Conservation (phyloP, 306 rosid species). For the Amphicarpaea edgeworthii region DNA sequence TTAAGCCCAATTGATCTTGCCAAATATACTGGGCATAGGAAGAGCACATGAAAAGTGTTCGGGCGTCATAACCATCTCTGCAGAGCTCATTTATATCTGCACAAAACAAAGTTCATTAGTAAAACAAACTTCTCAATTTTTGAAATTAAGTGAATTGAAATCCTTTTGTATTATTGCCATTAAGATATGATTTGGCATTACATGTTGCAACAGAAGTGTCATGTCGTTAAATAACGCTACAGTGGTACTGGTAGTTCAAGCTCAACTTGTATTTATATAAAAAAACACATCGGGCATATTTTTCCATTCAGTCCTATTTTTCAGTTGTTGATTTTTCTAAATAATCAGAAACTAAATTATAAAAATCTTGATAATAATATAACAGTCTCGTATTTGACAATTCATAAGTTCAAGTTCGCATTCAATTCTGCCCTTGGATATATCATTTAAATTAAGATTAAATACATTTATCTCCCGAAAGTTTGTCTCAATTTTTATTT, state of each 20-base stretch:
- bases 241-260: background rate
- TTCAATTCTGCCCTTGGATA: too few species aligned
- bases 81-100: constrained; percentile 75
- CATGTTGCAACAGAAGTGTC: background rate
- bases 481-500: constrained; percentile 40
- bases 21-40: constrained; percentile 15
- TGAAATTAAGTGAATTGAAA: background rate
- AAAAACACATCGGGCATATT: background rate
- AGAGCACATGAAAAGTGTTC: too few species aligned
- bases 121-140: background rate
- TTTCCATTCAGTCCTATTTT: background rate
- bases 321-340: background rate
- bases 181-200: background rate
- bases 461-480: too few species aligned
- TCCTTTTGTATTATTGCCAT: background rate
- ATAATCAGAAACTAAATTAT: too few species aligned
- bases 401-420: too few species aligned
- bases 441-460: too few species aligned
- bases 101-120: constrained; percentile 35
- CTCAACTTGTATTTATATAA: background rate
- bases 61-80: too few species aligned
- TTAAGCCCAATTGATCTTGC: background rate
- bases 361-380: too few species aligned
- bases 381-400: too few species aligned
- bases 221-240: background rate